Base-by-base conservation (phyloP, 108 stramenopile species). In the Fistulifera pelliculosa region DNA sequence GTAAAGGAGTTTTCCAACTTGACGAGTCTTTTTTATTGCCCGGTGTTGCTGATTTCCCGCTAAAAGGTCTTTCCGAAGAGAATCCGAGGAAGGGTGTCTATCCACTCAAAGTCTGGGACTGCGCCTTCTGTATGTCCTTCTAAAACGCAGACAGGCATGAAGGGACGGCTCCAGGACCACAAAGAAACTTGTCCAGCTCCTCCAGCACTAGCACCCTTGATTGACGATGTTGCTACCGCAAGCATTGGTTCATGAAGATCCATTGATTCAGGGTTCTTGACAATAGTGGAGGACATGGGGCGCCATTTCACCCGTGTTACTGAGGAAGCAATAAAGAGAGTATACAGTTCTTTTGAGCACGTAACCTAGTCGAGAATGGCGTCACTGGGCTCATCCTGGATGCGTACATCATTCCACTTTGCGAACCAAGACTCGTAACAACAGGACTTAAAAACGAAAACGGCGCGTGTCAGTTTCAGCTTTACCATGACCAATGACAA, bases 111-210 rank as follows among this genome's bases (percentile, higher is more conserved):
- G 52, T 80, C 85, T 38, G 71, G 54, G 8, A 87, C 77, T 11
- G 85, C 83, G 18, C 85, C 83, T 64, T 82, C 81, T 49, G 56
- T 56, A 45, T 90, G 83, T 13, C 83, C 83, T 52, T 91, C 83
- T 13, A 81, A 69, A 25, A 91, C 62, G 55, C 83, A 78, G 2
- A 91, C 45, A 1, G 89, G 79, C 76, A 85, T 76, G 66, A 74
- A 87, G 0, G 81, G 83, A 6, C 83, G 71, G 49, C 78, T 61
- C 31, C 42, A 75, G 10, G 85, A 80, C 85, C 85, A 91, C 31
- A 91, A 42, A 21, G 77, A 68, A 19, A 82, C 51, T 12, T 65
- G 35, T 10, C 88, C 88, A 51, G 74, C 65, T 12, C 84, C 84
- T 41, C 84, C 88, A 27, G 84, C 77, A 61, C 71, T 82, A 3